Evolutionary conservation across 2,329 filamentous ascomycete species (phyloP).

Genomic region (Paraphaeosphaeria sporulosa): DNA sequence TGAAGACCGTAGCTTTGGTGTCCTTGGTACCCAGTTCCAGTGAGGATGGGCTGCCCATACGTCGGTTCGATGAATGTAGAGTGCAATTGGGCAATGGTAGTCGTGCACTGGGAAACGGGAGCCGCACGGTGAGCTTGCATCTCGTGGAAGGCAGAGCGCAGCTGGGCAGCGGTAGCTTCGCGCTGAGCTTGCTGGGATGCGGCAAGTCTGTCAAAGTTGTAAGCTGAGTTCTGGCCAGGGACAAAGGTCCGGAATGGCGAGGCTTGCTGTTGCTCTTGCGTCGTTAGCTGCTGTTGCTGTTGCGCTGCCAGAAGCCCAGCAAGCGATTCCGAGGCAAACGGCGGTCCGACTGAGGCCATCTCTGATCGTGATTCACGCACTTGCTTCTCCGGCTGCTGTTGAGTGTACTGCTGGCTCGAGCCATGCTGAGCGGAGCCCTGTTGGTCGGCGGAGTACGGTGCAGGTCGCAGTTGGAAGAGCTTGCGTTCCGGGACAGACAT

Average conservation of each 20-base stretch:
- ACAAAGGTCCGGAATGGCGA: background rate
- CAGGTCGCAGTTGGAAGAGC: background rate
- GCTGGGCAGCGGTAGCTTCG: slow-evolving; percentile 5
- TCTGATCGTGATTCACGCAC: background rate
- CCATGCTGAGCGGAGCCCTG: background rate
- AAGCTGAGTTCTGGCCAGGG: background rate
- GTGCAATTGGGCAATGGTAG: slow-evolving; percentile 4
- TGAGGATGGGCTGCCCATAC: background rate
- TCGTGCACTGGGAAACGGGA: too few species aligned
- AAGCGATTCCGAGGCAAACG: background rate
- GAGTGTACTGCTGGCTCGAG: background rate
- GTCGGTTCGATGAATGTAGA: slow-evolving; percentile 2
- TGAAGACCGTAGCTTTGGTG: background rate
- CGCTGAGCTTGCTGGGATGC: slow-evolving; percentile 6
- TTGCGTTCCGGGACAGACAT: background rate
- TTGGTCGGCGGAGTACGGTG: background rate
- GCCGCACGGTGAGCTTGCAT: too few species aligned
- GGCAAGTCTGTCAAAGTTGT: slow-evolving; percentile 5
- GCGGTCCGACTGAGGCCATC: background rate
- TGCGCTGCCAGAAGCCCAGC: background rate
- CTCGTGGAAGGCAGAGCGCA: background rate
- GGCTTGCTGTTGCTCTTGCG: slow-evolving; percentile 6
- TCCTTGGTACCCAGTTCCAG: background rate
- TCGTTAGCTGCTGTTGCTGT: background rate
- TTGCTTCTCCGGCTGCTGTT: background rate